Evolutionary conservation across 352 stramenopile genomes (phyloP).

Genomic region (Pythium folliculosum): DNA sequence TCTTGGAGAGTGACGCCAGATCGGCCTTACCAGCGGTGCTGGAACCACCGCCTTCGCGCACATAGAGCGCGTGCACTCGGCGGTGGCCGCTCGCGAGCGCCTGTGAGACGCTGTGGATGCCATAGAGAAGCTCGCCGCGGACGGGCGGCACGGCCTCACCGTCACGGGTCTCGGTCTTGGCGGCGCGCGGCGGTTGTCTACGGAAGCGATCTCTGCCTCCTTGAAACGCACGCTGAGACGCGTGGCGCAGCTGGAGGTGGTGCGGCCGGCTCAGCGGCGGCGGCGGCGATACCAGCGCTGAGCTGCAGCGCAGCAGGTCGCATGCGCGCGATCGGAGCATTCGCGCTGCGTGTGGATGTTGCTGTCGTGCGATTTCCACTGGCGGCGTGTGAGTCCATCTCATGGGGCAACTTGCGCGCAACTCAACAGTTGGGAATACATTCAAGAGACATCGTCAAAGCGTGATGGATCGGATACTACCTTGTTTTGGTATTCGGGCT

Average conservation of each 20-base stretch:
- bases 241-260: conserved; percentile 6
- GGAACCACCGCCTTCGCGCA: conserved; percentile 33
- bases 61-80: conserved; percentile 47
- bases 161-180: conserved; percentile 32
- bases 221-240: conserved; percentile 13
- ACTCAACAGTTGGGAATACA: no score
- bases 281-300: not conserved
- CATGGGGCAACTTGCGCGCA: conserved; percentile 13
- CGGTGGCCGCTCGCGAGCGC: conserved; percentile 64
- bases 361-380: not conserved
- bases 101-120: conserved; percentile 71
- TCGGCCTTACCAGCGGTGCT: conserved; percentile 7
- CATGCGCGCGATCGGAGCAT: conserved; percentile 5
- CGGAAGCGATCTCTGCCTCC: conserved; percentile 13
- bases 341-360: conserved; percentile 7
- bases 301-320: conserved; percentile 1
- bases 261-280: not conserved
- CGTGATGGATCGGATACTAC: not conserved
- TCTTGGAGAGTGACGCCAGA: conserved; percentile 15
- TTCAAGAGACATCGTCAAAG: no score
- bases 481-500: conserved; percentile 25
- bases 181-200: not conserved
- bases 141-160: conserved; percentile 51
- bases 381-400: not conserved
- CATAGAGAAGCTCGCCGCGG: conserved; percentile 62